Percentiles rank a stretch among this genome's conserved stretches.
Conservation (phyloP, 1,284 basidiomycete species). For the Inonotus obliquus region DNA sequence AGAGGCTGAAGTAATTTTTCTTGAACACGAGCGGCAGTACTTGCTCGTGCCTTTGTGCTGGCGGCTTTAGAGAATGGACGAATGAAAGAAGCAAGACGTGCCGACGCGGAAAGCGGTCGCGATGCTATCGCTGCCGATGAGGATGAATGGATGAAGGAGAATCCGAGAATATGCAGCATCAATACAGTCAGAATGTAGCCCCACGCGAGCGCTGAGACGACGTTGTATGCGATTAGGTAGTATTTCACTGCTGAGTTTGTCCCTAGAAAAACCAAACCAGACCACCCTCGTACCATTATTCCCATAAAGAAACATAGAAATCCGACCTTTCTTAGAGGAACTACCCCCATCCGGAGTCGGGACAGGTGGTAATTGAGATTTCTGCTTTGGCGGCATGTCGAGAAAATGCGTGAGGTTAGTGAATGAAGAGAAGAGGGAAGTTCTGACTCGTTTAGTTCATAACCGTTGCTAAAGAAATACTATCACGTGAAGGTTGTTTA, state of each 20-base stretch:
- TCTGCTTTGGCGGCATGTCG: neutral
- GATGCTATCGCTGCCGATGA: slow-evolving; percentile 33
- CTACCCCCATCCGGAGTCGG: neutral
- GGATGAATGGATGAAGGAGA: slow-evolving; percentile 41
- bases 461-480: neutral
- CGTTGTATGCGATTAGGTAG: slow-evolving; percentile 81
- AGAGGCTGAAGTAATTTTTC: slow-evolving; percentile 18
- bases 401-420: neutral
- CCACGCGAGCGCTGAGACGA: slow-evolving; percentile 72
- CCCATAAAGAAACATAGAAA: neutral
- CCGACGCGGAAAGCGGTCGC: slow-evolving; percentile 20
- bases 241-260: slow-evolving; percentile 30
- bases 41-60: neutral
- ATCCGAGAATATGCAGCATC: slow-evolving; percentile 9
- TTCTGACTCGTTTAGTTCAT: neutral
- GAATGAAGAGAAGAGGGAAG: neutral
- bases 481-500: neutral
- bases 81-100: slow-evolving; percentile 23
- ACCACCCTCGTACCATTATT: neutral
- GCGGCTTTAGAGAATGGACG: slow-evolving; percentile 25
- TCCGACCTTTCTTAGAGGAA: neutral
- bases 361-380: neutral
- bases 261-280: neutral
- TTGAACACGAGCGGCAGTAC: slow-evolving; percentile 5
- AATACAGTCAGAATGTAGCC: slow-evolving; percentile 51